Evolutionary conservation across 306 rosid species (phyloP), one percentile per base, ranked within the genome.

Genomic region (Acacia crassicarpa): DNA sequence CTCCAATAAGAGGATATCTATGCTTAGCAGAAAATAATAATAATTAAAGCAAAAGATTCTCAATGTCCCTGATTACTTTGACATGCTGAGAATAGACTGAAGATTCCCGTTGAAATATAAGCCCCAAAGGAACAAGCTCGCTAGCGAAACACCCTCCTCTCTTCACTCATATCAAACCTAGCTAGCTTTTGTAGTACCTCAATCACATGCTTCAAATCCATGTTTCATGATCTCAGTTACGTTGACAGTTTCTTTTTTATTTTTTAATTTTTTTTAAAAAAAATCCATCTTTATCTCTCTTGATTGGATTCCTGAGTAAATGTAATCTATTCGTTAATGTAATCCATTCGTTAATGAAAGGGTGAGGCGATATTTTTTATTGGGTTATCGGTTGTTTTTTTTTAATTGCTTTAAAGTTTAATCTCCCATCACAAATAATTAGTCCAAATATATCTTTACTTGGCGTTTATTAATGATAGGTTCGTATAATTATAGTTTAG

Each of bases 31-130:
- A 32, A 32, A 4, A 33, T 0, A 33, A 33, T 4, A 33, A 33
- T 4, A 33, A 33, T 4, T 33, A 38, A 27, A 77, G 76, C 44
- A 23, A 16, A 20, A 51, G 49, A 77, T 38, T 78, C 25, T 9
- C 76, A 33, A 23, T 62, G 35, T 38, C 58, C 73, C 23, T 79
- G 0, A 44, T 41, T 38, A 66, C 32, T n/a, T 9, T 58, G 61
- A 79, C 44, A 75, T 44, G 76, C 70, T 71, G 33, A 82, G 46
- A 86, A 65, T 15, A 65, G 84, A 83, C 56, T 8, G 43, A 86
- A 76, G 84, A 83, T 86, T 86, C 89, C 68, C 9, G 16, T 76
- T 76, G 81, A 84, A 69, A 72, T 30, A n/a, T 30, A n/a, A 56
- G 51, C 67, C 43, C 4, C 48, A 67, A 33, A 58, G 23, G 15